These are phyloP conservation scores for Onygenales sp. DNA, from an alignment of 2,329 filamentous ascomycete genomes.

Conservation along the genomic window DNA sequence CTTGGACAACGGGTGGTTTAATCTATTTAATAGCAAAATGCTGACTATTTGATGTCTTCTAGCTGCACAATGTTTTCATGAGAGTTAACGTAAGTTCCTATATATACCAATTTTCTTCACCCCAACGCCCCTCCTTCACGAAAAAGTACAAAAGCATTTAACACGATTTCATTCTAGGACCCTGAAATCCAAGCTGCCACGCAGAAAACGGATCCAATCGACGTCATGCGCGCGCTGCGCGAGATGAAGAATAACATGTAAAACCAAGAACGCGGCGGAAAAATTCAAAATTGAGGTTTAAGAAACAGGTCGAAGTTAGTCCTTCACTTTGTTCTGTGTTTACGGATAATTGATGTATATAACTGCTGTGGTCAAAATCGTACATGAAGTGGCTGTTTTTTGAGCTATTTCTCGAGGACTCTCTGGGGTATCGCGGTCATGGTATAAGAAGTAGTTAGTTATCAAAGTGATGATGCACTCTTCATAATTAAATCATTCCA, in stretches of 20 bases:
- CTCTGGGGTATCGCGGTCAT: too few species aligned
- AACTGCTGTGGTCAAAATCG: too few species aligned
- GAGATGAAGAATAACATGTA: slow-evolving; percentile 63
- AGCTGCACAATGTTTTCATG: slow-evolving; percentile 98
- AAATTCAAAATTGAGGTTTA: too few species aligned
- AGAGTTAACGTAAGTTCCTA: slow-evolving; percentile 56
- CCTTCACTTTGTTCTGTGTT: too few species aligned
- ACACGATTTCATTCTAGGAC: slow-evolving; percentile 44
- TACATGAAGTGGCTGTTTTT: too few species aligned
- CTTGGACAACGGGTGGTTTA: not conserved
- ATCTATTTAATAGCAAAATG: slow-evolving; percentile 2
- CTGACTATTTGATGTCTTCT: slow-evolving; percentile 6
- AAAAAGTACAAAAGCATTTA: not conserved
- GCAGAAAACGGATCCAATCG: slow-evolving; percentile 67
- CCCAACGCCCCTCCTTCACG: not conserved
- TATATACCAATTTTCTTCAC: not conserved
- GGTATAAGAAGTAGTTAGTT: too few species aligned
- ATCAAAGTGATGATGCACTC: too few species aligned
- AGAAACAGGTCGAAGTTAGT: too few species aligned
- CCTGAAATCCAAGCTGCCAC: slow-evolving; percentile 75
- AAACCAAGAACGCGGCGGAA: not conserved
- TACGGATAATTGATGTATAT: too few species aligned
- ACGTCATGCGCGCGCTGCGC: slow-evolving; percentile 75
- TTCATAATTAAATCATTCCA: too few species aligned
- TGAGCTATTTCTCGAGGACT: too few species aligned